Percentiles rank a stretch among this genome's conserved stretches.
phyloP scores from a whole-genome alignment of 306 rosid species.

The Pachyrhizus erosus region DNA sequence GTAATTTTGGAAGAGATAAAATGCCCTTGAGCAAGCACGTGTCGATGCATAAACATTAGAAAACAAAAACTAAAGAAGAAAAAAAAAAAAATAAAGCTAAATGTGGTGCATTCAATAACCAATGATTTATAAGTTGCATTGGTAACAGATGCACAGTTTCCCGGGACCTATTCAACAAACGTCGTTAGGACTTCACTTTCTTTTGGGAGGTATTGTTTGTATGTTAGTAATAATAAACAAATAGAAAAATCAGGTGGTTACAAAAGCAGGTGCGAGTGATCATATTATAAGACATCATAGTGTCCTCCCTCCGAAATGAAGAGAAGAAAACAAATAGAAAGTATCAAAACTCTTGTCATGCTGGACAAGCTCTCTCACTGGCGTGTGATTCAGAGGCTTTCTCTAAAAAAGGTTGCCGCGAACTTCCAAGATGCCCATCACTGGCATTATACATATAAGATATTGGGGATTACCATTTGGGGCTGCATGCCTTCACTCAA shows the following conservation, averaged over 20 bases:
- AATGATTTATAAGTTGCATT: constrained; percentile 19
- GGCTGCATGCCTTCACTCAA: constrained; percentile 21
- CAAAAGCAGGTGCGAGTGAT: constrained; percentile 52
- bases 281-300: constrained; percentile 42
- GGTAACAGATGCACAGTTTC: constrained; percentile 35
- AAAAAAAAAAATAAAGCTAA: neutral
- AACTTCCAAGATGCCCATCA: constrained; percentile 49
- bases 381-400: constrained; percentile 56
- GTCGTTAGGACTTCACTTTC: constrained; percentile 42
- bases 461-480: constrained; percentile 10
- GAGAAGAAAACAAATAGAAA: constrained; percentile 43
- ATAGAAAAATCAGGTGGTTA: constrained; percentile 38
- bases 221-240: constrained; percentile 37
- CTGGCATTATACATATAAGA: constrained; percentile 34
- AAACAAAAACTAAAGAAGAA: neutral
- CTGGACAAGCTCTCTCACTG: constrained; percentile 43
- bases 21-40: constrained; percentile 7
- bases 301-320: constrained; percentile 38
- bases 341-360: constrained; percentile 44
- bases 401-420: constrained; percentile 34
- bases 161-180: constrained; percentile 40
- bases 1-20: constrained; percentile 2
- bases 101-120: constrained; percentile 18
- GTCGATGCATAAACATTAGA: neutral
- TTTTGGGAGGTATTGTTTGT: constrained; percentile 47